phyloP scores from a whole-genome alignment of 2,329 filamentous ascomycete species.

The Microsporum ferrugineum region DNA sequence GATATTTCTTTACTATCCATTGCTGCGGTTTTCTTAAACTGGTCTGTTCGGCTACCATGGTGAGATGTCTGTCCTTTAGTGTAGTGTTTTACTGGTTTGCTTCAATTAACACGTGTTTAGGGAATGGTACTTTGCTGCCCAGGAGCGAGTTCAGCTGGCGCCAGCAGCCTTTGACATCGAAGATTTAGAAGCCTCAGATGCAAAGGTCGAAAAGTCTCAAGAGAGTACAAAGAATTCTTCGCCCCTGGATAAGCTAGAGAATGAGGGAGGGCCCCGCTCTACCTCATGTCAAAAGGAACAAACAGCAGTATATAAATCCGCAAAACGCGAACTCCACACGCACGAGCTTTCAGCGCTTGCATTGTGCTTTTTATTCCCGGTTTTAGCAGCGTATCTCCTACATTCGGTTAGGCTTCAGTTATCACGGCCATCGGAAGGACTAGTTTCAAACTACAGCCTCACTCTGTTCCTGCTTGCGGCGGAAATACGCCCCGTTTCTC shows the following conservation, averaged over 20 bases:
- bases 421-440: constrained; percentile 68
- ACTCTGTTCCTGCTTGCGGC: constrained; percentile 81
- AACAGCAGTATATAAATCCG: constrained; percentile 24
- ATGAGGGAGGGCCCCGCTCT: not conserved
- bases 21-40: constrained; percentile 78
- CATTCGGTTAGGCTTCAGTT: constrained; percentile 72
- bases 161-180: constrained; percentile 24
- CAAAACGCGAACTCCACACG: constrained; percentile 53
- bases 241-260: not conserved
- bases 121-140: constrained; percentile 65
- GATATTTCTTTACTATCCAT: constrained; percentile 72
- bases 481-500: constrained; percentile 70
- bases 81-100: not conserved
- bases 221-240: constrained; percentile 10
- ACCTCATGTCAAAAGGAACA: constrained; percentile 11
- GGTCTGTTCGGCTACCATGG: constrained; percentile 86
- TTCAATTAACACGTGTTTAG: constrained; percentile 26
- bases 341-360: constrained; percentile 65
- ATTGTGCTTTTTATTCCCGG: constrained; percentile 67
- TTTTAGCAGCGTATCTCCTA: constrained; percentile 70
- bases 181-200: constrained; percentile 19
- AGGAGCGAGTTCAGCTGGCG: constrained; percentile 47
- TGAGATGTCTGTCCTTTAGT: constrained; percentile 32
- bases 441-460: constrained; percentile 87
- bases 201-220: constrained; percentile 24